Evolutionary conservation across 1,284 basidiomycete species (phyloP), one percentile per base, ranked within the genome.

Genomic region (Cryptococcus sp.): DNA sequence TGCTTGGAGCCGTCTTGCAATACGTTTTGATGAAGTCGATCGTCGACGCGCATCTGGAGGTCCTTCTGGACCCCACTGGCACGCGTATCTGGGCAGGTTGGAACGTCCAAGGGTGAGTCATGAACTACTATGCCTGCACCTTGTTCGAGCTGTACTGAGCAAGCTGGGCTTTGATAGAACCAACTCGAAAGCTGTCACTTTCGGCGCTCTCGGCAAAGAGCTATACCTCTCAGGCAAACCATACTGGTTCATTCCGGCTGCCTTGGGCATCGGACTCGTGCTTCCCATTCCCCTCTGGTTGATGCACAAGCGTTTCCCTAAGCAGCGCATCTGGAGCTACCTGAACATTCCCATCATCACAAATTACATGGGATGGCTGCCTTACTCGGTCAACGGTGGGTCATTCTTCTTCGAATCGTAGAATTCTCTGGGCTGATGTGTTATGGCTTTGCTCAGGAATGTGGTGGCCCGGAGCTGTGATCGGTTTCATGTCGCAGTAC

Each of bases 181-280:
- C 68, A 85, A 85, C 71, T 83, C 83, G n/a, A 80, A 81, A 13
- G 83, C 83, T 3, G 78, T 85, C 35, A 83, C 84, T 0, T 82
- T 84, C 82, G 84, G 83, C 47, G 85, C 83, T 8, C 74, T 85
- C 5, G 82, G 82, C 40, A 81, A 81, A 57, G 82, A 84, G 58
- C 78, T 84, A 52, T 82, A 79, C 64, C 66, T 76, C 2, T 66
- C 75, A 30, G 80, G 81, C 25, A 82, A 82, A 62, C 81, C 81
- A 43, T 83, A 84, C 75, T 83, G 82, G 64, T 77, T 78, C 27
- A 82, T 82, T 72, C 79, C 83, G 65, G 74, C 83, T n/a, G 46
- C 51, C 19, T 46, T 65, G 35, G 55, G 63, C 13, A 55, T 64
- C 53, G 84, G 84, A 3, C 72, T 84, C 19, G 76, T 81, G 60